Evolutionary conservation across 805 yeast species (phyloP), one percentile per base, ranked within the genome.

Genomic region (Wickerhamomyces xylosicus): DNA sequence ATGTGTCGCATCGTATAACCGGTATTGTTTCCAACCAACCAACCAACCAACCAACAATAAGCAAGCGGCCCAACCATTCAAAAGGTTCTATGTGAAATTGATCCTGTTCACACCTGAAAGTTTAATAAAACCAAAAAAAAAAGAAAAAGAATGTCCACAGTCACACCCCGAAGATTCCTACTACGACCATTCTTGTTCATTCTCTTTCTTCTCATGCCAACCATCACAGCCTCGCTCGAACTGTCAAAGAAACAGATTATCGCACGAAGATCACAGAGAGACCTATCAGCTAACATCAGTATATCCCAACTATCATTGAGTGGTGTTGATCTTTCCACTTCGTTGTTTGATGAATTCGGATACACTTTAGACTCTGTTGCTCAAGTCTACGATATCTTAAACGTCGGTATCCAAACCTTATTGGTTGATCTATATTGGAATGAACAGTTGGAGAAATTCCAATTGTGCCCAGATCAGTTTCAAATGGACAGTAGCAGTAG

Each of bases 341-440:
- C 57, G 0, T 31, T 72, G 2, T 66, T 61, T 38, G 48, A 57
- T 10, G 36, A 36, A 0, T 38, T 40, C 1, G 65, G 68, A 0
- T 67, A 66, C 35, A 59, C 56, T 8, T 31, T 54, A 0, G 46
- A 50, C 1, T 47, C 71, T 0, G 37, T 71, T 10, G 20, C 36
- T 1, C 41, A 44, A 2, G 46, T 71, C 2, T 38, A 48, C 4
- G 39, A 45, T 0, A 36, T 75, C 16, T 46, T 79, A 33, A 47
- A 54, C 29, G 55, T 56, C 2, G 83, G 83, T 0, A 58, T 68
- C 1, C 69, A 67, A 38, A 54, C 66, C 0, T 52, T 76, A n/a
- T 56, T 62, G 39, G 37, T 78, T 4, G 84, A 81, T 49, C 39
- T 79, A 20, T 78, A 77, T 53, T 71, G 74, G 66, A 73, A 72